phyloP scores from a whole-genome alignment of 2,329 filamentous ascomycete species.

The Microascus cirrosus region DNA sequence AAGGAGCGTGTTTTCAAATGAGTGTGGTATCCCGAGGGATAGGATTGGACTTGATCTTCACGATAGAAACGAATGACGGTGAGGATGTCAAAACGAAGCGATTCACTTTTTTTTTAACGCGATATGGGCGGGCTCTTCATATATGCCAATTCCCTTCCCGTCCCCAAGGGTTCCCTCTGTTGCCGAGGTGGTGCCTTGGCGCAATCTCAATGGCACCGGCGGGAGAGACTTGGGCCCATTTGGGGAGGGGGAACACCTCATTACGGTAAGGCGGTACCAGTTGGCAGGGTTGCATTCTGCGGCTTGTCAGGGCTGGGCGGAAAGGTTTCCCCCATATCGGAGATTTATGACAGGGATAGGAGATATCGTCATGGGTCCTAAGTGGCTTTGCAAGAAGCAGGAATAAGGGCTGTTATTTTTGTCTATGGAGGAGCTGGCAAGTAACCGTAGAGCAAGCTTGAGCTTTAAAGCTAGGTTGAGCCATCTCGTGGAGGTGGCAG shows the following conservation, averaged over 20 bases:
- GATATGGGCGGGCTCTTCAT: not conserved
- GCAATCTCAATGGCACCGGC: not conserved
- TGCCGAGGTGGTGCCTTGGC: not conserved
- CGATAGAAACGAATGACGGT: not conserved
- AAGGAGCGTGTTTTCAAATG: not conserved
- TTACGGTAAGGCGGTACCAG: not conserved
- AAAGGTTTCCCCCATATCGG: not conserved
- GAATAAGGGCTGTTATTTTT: too few species aligned
- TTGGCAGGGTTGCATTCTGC: too few species aligned
- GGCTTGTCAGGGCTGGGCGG: too few species aligned
- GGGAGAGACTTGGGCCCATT: not conserved
- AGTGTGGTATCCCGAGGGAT: not conserved
- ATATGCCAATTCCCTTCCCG: not conserved
- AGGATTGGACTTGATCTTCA: not conserved
- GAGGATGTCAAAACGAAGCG: not conserved
- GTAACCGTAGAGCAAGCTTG: too few species aligned
- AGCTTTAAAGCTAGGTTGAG: too few species aligned
- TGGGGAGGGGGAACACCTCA: not conserved
- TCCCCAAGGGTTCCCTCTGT: not conserved
- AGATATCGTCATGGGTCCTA: too few species aligned
- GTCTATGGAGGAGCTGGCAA: too few species aligned
- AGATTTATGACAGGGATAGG: not conserved
- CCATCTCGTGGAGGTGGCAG: too few species aligned
- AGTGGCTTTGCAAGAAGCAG: too few species aligned
- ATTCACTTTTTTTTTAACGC: not conserved